Evolutionary conservation across 345 rosid genomes (phyloP), one percentile per base, ranked within the genome.

Genomic region (Eucalyptus cloeziana): DNA sequence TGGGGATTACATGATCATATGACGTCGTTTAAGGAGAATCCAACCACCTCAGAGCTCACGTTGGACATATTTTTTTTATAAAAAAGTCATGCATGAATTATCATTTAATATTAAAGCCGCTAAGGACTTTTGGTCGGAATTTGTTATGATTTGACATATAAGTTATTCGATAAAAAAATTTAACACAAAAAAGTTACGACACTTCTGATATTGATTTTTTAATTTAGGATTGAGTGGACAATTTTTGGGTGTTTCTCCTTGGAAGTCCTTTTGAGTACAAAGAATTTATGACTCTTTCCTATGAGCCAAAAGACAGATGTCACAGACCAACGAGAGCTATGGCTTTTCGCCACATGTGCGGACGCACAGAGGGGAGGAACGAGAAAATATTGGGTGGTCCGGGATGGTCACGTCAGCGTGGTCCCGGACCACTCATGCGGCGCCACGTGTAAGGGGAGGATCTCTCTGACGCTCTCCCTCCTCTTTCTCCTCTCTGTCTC

Each of bases 131-230:
- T 30, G 33, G 10, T 1, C 3, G 3, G 37, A 64, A n/a, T 64
- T 30, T 0, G 3, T n/a, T 2, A 1, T 1, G 3, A 64, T 13
- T 30, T 64, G 2, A 2, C 3, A 64, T 31, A 30, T 64, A 64
- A 64, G 8, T n/a, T 1, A 14, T 64, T 0, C 0, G 2, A 15
- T 13, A 3, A 30, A 64, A 64, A 7, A 1, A 30, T 64, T 14
- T 13, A 15, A 2, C 3, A 64, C 19, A 7, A n/a, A 64, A 3
- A n/a, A 14, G 17, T 64, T 7, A 13, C 14, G 76, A n/a, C 37
- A 64, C 19, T n/a, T 2, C 1, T n/a, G 0, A 64, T 14, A 56
- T 56, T 2, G 2, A 2, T 22, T 24, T 56, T 22, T 56, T 22
- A 24, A 56, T 24, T 9, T 56, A 56, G 27, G 13, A 10, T 24